Base-by-base conservation (phyloP, 345 rosid genomes). In the Dovyalis caffra region DNA sequence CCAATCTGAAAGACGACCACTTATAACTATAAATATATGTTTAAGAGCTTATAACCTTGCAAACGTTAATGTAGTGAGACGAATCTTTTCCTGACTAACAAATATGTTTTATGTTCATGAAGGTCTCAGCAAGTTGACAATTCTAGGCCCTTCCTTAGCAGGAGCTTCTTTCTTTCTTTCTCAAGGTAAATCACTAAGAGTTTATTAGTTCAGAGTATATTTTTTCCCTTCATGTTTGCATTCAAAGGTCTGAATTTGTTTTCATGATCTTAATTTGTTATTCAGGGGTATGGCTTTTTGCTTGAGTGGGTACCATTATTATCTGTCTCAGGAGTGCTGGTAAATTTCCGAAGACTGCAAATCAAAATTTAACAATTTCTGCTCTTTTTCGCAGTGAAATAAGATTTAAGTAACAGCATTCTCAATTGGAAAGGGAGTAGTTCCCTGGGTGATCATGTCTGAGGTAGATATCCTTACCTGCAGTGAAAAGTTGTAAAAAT, bases 401-500 rank as follows among this genome's bases (percentile, higher is more conserved):
- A 84, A 92, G 97, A 78, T 89, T 8, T 95, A 81, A 29, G 66
- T 87, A 71, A 82, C 95, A 47, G 76, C 87, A 12, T 95, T 90
- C 80, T 92, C 97, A 18, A 86, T 92, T 53, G 97, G 99, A 74
- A 81, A 89, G 91, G 97, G 97, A 80, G 93, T 97, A 51, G 95
- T 90, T 84, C 97, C 97, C 32, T 95, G 97, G 97, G 82, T 95
- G 83, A 88, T 92, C 72, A 88, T 92, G 97, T 95, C 97, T 1
- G 97, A 94, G 97, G 98, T 92, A 86, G 73, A n/a, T n/a, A n/a
- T n/a, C n/a, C n/a, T n/a, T n/a, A n/a, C n/a, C 45, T 25, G 49
- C 38, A 8, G 8, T 8, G 38, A 35, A 35, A 35, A 35, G 40
- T 1, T n/a, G n/a, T n/a, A n/a, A n/a, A n/a, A n/a, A n/a, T n/a